Evolutionary conservation across 1,284 basidiomycete genomes (phyloP).

Genomic region (Rhizoctonia solani): DNA sequence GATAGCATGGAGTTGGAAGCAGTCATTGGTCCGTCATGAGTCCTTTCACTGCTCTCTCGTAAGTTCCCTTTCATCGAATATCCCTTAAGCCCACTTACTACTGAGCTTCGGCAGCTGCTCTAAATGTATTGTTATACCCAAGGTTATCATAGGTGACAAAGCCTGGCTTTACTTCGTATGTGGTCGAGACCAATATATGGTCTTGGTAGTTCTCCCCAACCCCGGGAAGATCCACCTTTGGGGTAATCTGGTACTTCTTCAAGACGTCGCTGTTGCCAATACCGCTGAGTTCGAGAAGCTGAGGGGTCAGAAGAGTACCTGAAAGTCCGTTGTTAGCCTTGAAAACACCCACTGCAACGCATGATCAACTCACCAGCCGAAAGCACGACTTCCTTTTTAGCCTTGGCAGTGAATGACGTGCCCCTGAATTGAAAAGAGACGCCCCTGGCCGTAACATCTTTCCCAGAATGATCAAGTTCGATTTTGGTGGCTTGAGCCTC

Average conservation of each 20-base stretch:
- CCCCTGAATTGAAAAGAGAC: conserved; percentile 43
- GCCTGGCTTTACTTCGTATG: conserved; percentile 31
- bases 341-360: not conserved
- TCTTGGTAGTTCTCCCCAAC: conserved; percentile 53
- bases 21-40: conserved; percentile 18
- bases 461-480: conserved; percentile 36
- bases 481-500: conserved; percentile 42
- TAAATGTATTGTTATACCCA: too few species aligned
- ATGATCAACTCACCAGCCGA: conserved; percentile 44
- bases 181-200: conserved; percentile 40
- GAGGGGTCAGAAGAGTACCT: conserved; percentile 54
- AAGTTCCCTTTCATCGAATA: too few species aligned
- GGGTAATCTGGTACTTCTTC: conserved; percentile 45
- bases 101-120: too few species aligned
- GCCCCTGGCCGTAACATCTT: too few species aligned
- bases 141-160: conserved; percentile 27
- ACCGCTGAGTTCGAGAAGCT: too few species aligned
- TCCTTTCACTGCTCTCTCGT: conserved; percentile 7
- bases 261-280: conserved; percentile 51
- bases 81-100: conserved; percentile 6
- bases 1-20: conserved; percentile 28
- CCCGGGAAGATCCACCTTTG: conserved; percentile 48
- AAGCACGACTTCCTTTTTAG: conserved; percentile 48
- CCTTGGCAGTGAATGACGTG: conserved; percentile 41
- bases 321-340: conserved; percentile 49